Percentiles rank a stretch among this genome's conserved stretches.
Evolutionary conservation across 768 basidiomycete species (phyloP).

Genomic region (Lactarius indigo): DNA sequence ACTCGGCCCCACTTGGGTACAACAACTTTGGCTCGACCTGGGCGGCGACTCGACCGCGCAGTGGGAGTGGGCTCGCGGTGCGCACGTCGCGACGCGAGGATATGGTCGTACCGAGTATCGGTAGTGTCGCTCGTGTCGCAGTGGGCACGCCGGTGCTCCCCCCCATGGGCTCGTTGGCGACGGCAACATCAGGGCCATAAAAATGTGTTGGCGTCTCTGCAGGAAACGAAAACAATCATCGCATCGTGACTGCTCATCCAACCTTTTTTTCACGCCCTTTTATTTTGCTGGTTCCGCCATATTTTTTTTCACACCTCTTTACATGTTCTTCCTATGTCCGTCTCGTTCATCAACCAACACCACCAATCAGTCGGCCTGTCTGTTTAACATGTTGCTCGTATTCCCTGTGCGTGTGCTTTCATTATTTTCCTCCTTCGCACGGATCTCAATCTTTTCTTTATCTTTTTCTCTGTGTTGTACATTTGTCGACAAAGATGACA

Average conservation of each 20-base stretch:
- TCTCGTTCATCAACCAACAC: background rate
- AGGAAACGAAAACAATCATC: background rate
- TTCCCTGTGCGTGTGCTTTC: background rate
- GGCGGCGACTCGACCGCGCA: slow-evolving; percentile 36
- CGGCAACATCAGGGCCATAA: slow-evolving; percentile 21
- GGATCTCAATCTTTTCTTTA: background rate
- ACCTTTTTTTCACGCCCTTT: slow-evolving; percentile 6
- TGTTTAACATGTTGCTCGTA: slow-evolving; percentile 1
- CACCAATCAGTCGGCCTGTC: background rate
- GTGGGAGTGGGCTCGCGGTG: slow-evolving; percentile 36
- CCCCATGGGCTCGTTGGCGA: slow-evolving; percentile 19
- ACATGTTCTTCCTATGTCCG: background rate
- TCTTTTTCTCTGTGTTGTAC: background rate
- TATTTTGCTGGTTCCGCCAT: background rate
- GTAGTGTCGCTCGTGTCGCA: slow-evolving; percentile 14
- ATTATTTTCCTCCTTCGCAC: slow-evolving; percentile 1
- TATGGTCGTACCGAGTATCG: slow-evolving; percentile 24
- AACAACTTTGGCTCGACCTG: slow-evolving; percentile 33
- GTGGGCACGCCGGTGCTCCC: slow-evolving; percentile 9
- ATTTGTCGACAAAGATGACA: background rate
- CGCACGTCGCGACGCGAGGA: slow-evolving; percentile 25
- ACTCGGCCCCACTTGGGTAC: slow-evolving; percentile 65
- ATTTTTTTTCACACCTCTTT: background rate
- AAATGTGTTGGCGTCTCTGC: background rate
- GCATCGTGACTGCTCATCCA: background rate